phyloP scores from a whole-genome alignment of 495 filamentous ascomycete species.

The Penicillium cataractarum region DNA sequence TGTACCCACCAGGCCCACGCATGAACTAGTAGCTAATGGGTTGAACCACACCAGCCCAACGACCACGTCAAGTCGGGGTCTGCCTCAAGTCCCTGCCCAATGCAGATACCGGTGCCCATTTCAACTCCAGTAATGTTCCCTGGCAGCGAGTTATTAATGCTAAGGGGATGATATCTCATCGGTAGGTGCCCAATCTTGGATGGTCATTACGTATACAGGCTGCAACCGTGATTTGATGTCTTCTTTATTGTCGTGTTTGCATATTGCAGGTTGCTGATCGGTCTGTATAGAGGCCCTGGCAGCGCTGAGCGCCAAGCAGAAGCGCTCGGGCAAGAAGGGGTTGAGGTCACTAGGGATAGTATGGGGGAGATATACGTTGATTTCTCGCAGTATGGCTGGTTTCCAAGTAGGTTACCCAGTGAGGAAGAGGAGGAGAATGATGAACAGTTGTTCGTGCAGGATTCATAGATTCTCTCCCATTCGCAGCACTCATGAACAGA shows the following conservation, averaged over 20 bases:
- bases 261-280: too few species aligned
- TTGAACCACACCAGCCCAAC: slow-evolving; percentile 51
- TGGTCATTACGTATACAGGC: too few species aligned
- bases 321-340: slow-evolving; percentile 67
- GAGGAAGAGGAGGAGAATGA: slow-evolving; percentile 26
- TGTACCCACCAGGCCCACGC: background rate
- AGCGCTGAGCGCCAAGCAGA: slow-evolving; percentile 71
- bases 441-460: background rate
- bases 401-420: slow-evolving; percentile 57
- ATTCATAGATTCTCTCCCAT: background rate
- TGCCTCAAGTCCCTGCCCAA: slow-evolving; percentile 82
- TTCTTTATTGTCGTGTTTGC: too few species aligned
- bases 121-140: slow-evolving; percentile 77
- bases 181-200: too few species aligned
- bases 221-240: too few species aligned
- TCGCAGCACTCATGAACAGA: background rate
- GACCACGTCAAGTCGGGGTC: slow-evolving; percentile 82
- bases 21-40: background rate
- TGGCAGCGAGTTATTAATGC: slow-evolving; percentile 94
- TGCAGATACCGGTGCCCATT: slow-evolving; percentile 46
- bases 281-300: slow-evolving; percentile 61
- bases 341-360: slow-evolving; percentile 63
- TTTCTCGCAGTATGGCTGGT: slow-evolving; percentile 74
- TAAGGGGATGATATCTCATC: slow-evolving; percentile 81
- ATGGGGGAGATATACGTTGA: slow-evolving; percentile 74